These are phyloP conservation scores for Fusarium sp. DNA, from an alignment of 2,329 filamentous ascomycete species.

Conservation along the genomic window DNA sequence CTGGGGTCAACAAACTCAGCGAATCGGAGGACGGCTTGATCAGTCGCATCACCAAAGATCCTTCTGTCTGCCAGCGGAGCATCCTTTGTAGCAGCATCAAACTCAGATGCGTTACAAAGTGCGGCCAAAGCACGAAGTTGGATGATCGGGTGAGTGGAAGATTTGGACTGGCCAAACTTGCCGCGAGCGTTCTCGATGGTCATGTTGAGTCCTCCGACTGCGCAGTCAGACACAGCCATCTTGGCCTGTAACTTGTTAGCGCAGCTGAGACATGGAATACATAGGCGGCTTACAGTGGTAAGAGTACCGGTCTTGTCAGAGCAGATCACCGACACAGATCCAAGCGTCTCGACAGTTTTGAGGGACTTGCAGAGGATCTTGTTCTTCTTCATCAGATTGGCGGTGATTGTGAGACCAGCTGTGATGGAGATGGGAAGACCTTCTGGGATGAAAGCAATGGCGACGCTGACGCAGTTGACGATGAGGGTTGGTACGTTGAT, in stretches of 20 bases:
- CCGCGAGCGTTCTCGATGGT: constrained; percentile 62
- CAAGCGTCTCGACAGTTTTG: constrained; percentile 80
- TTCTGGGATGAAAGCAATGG: constrained; percentile 80
- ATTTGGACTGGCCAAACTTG: constrained; percentile 38
- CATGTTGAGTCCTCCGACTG: constrained; percentile 62
- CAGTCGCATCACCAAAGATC: constrained; percentile 79
- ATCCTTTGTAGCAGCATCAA: constrained; percentile 71
- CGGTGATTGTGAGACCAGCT: constrained; percentile 77
- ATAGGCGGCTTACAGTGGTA: constrained; percentile 49
- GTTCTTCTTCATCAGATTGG: constrained; percentile 79
- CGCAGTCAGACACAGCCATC: constrained; percentile 77
- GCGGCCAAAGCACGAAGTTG: constrained; percentile 70
- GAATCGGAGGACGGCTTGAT: constrained; percentile 77
- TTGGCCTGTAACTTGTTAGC: constrained; percentile 63
- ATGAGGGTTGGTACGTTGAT: constrained; percentile 78
- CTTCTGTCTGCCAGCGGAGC: constrained; percentile 68
- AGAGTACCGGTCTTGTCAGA: constrained; percentile 81
- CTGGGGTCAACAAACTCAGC: constrained; percentile 64
- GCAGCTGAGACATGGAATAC: accelerated
- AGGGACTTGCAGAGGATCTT: constrained; percentile 83
- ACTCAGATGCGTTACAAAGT: constrained; percentile 79
- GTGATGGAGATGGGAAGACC: constrained; percentile 76
- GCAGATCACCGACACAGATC: constrained; percentile 77
- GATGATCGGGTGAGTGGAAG: constrained; percentile 52
- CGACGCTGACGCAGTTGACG: constrained; percentile 76